phyloP scores from a whole-genome alignment of 768 basidiomycete genomes.

The Pholiota molesta region DNA sequence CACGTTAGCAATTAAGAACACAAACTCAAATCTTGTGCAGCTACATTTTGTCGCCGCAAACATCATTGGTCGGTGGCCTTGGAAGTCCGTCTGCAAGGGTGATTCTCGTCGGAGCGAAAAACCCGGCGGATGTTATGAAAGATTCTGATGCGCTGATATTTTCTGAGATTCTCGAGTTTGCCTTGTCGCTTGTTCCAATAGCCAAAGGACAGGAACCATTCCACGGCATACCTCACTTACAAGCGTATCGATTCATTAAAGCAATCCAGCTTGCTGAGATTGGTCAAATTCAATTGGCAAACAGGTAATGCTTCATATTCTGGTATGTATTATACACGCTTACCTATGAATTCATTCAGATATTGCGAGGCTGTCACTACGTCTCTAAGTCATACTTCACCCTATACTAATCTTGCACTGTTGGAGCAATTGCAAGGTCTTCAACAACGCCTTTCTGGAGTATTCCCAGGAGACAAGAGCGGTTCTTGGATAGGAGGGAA shows the following conservation, averaged over 20 bases:
- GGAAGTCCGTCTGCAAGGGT: conserved; percentile 70
- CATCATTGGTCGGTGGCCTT: conserved; percentile 72
- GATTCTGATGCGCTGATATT: conserved; percentile 80
- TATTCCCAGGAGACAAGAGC: conserved; percentile 73
- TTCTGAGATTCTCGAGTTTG: conserved; percentile 92
- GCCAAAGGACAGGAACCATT: conserved; percentile 88
- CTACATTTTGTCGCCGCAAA: conserved; percentile 85
- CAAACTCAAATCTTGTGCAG: conserved; percentile 40
- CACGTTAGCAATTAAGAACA: background rate
- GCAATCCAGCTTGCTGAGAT: conserved; percentile 79
- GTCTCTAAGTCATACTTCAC: conserved; percentile 62
- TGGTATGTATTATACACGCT: background rate
- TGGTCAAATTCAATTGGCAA: conserved; percentile 78
- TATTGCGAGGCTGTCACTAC: conserved; percentile 91
- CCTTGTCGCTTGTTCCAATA: conserved; percentile 70
- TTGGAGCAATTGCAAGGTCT: conserved; percentile 78
- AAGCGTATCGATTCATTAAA: conserved; percentile 84
- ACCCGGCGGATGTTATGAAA: conserved; percentile 58
- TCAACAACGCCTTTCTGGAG: conserved; percentile 74
- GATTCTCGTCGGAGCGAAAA: conserved; percentile 71
- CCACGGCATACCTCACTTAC: conserved; percentile 79
- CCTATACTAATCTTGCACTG: conserved; percentile 67
- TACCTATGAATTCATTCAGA: conserved; percentile 40
- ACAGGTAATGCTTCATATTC: conserved; percentile 53
- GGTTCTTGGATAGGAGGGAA: conserved; percentile 89